Conservation (phyloP, 257 asterid genomes). For the Salvia rosmarinus region DNA sequence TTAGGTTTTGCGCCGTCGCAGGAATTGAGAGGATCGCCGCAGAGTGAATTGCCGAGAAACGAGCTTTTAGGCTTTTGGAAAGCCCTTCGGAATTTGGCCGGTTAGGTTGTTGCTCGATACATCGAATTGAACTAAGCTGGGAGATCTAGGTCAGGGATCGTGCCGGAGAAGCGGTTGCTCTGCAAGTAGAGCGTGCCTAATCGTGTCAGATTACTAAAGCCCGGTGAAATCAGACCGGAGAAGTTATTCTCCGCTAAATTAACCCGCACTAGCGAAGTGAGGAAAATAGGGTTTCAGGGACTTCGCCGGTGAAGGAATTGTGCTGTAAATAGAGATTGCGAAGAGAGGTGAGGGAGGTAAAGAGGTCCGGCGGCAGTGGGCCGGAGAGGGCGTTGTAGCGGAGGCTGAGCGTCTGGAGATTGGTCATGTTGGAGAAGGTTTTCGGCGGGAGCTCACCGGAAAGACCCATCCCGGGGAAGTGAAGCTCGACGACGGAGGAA, state of each 20-base stretch:
- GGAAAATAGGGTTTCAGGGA: conserved; percentile 63
- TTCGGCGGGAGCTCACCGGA: conserved; percentile 66
- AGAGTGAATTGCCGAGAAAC: conserved; percentile 69
- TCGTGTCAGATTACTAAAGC: conserved; percentile 64
- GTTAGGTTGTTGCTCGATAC: conserved; percentile 64
- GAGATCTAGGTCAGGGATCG: conserved; percentile 61
- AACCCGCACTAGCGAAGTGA: conserved; percentile 61
- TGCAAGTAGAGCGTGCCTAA: conserved; percentile 82
- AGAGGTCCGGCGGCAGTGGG: conserved; percentile 61
- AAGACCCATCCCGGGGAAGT: conserved; percentile 82
- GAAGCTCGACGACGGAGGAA: conserved; percentile 67
- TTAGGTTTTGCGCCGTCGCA: conserved; percentile 46
- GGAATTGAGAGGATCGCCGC: conserved; percentile 67
- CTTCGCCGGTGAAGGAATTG: conserved; percentile 60
- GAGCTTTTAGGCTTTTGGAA: conserved; percentile 50
- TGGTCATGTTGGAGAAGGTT: conserved; percentile 60
- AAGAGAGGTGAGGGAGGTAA: conserved; percentile 53
- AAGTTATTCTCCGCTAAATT: conserved; percentile 73
- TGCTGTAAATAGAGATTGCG: conserved; percentile 71
- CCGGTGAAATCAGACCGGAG: conserved; percentile 63
- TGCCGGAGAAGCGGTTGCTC: conserved; percentile 64
- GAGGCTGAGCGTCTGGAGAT: conserved; percentile 71
- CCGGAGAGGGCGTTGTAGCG: conserved; percentile 80
- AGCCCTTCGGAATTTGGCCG: conserved; percentile 71
- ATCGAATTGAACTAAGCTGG: conserved; percentile 62